Evolutionary conservation across 768 basidiomycete genomes (phyloP).

Genomic region (Mycena latifolia): DNA sequence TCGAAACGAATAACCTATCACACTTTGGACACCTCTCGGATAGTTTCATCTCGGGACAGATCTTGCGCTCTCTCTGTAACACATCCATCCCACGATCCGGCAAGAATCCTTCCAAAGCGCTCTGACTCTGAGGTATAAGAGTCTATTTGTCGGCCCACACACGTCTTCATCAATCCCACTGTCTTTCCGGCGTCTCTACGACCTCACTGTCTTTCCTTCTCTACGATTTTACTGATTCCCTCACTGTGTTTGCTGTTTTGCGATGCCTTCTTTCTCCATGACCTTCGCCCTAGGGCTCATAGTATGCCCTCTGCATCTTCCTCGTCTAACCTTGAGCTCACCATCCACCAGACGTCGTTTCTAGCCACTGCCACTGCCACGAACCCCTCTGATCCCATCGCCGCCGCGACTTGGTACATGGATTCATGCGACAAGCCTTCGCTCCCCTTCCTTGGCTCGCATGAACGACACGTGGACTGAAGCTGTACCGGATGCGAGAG

Average conservation of each 20-base stretch:
- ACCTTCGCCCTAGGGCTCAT: conserved; percentile 25
- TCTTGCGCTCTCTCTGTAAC: conserved; percentile 20
- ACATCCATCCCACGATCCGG: conserved; percentile 16
- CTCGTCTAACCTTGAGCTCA: conserved; percentile 25
- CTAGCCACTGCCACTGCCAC: conserved; percentile 22
- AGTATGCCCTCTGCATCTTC: conserved; percentile 24
- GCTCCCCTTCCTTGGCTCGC: conserved; percentile 22
- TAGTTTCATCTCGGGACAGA: conserved; percentile 24
- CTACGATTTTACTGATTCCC: conserved; percentile 22
- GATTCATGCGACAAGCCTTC: conserved; percentile 23
- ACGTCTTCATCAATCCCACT: conserved; percentile 26
- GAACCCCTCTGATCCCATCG: conserved; percentile 19
- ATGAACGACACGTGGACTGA: too few relatives aligned
- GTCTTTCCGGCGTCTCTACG: conserved; percentile 20
- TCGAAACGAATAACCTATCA: conserved; percentile 26
- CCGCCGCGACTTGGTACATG: conserved; percentile 22
- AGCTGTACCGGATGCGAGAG: too few relatives aligned
- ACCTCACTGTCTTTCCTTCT: conserved; percentile 18
- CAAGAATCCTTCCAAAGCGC: conserved; percentile 20
- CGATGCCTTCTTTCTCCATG: conserved; percentile 23
- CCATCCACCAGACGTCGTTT: conserved; percentile 24
- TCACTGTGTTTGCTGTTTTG: conserved; percentile 26
- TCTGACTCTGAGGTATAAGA: conserved; percentile 25
- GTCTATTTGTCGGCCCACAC: conserved; percentile 22
- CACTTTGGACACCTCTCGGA: conserved; percentile 22